Evolutionary conservation across 768 basidiomycete species (phyloP), one percentile per base, ranked within the genome.

Genomic region (Hypsizygus marmoreus): DNA sequence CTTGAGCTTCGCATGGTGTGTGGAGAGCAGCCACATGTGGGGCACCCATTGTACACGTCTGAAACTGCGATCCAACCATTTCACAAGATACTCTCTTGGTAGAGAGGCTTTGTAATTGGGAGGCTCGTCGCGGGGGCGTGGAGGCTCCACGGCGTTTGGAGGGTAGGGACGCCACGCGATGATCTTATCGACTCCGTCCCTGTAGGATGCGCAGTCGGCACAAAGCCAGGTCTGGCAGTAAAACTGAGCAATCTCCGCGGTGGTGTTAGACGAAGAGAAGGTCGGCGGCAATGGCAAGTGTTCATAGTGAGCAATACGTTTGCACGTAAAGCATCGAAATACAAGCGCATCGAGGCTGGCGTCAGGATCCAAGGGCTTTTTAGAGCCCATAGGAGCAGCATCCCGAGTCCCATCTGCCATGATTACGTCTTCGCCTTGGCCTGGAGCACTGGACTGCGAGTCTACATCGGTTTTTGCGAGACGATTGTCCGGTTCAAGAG

Each of bases 21-120:
- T 83, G 8, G 86, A 79, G 23, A 83, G 70, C 2, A 97, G 72
- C 92, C 92, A 97, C 73, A 87, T 83, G 56, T 97, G 94, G 23
- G 92, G 88, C 2, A 97, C 92, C 94, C 94, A 97, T 62, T 87
- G 77, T 9, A 80, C 69, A 32, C 86, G 80, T 42, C 88, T 73
- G 64, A 89, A 97, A 53, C 92, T 90, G 34, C 86, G 70, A 30
- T 75, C 82, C 7, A 65, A 64, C 92, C 93, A 97, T 63, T 97
- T 97, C 44, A 97, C 82, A 10, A 97, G 81, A 62, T 97, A 97
- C 64, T 95, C 91, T 33, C 95, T 71, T n/a, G 90, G 91, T 12
- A 95, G 73, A 25, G 69, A 56, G 19, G 70, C 62, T 61, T 84
- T 93, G 62, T 73, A 73, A 51, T 81, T 67, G 0, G 77, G 71